phyloP scores from a whole-genome alignment of 108 stramenopile species.

The Nannochloropsis granulata region DNA sequence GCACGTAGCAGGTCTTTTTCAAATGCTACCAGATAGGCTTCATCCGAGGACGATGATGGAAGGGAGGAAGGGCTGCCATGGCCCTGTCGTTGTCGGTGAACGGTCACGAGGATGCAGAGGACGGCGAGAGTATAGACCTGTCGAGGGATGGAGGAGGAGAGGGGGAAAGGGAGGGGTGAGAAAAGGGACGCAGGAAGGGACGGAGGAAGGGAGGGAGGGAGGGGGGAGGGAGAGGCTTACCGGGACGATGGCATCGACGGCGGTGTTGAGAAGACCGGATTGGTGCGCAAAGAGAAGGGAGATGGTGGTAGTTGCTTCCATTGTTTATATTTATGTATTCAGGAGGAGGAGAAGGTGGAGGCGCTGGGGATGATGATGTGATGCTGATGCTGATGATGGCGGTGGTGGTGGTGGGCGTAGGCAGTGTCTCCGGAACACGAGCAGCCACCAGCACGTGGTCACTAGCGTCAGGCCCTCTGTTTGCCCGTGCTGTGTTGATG shows the following conservation, averaged over 20 bases:
- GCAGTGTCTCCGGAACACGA: no score
- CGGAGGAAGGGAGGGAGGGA: background rate
- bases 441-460: no score
- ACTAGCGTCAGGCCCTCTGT: no score
- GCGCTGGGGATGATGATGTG: no score
- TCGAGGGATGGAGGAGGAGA: background rate
- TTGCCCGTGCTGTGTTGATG: no score
- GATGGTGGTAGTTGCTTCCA: background rate
- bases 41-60: background rate
- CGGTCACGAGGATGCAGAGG: background rate
- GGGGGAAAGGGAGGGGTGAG: background rate
- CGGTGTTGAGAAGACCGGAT: background rate
- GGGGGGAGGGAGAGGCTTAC: background rate
- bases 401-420: no score
- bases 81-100: background rate
- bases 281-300: background rate
- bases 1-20: background rate
- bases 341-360: background rate
- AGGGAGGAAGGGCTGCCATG: no score
- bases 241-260: background rate
- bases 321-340: background rate
- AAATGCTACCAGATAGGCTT: background rate
- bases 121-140: background rate
- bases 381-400: no score
- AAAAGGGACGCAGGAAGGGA: background rate